phyloP scores from a whole-genome alignment of 2,329 filamentous ascomycete species.

The Trichoderma asperellum region DNA sequence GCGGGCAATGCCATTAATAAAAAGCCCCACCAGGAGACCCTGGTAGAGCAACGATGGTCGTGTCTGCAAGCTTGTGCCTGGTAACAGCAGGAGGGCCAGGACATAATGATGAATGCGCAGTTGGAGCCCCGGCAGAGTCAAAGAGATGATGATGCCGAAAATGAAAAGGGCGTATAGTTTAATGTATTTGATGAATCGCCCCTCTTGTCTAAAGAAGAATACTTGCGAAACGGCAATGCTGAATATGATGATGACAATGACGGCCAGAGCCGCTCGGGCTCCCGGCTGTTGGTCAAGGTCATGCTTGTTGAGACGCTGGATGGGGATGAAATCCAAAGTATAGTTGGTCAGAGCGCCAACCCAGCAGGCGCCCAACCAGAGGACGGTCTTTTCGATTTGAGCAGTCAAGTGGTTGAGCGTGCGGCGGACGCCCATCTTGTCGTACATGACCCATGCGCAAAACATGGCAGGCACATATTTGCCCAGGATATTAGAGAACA shows the following conservation, averaged over 20 bases:
- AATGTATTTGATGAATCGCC: slow-evolving; percentile 75
- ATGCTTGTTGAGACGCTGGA: slow-evolving; percentile 86
- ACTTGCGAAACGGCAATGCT: slow-evolving; percentile 74
- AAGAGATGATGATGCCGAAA: slow-evolving; percentile 67
- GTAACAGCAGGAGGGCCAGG: slow-evolving; percentile 80
- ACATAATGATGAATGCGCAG: slow-evolving; percentile 96
- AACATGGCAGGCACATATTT: slow-evolving; percentile 88
- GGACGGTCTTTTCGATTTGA: slow-evolving; percentile 84
- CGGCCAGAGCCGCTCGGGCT: slow-evolving; percentile 77
- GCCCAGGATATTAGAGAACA: slow-evolving; percentile 78
- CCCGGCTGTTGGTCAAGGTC: slow-evolving; percentile 89
- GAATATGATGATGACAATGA: slow-evolving; percentile 73
- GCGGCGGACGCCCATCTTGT: slow-evolving; percentile 76
- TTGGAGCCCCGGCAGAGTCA: slow-evolving; percentile 74
- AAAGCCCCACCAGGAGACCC: slow-evolving; percentile 85
- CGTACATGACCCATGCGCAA: slow-evolving; percentile 83
- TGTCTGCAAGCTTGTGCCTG: slow-evolving; percentile 87
- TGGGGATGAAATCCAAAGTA: slow-evolving; percentile 91
- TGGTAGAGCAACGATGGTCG: slow-evolving; percentile 84
- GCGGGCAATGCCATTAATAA: slow-evolving; percentile 89
- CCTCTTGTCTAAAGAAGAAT: slow-evolving; percentile 85
- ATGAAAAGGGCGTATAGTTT: slow-evolving; percentile 75
- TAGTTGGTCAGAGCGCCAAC: slow-evolving; percentile 92
- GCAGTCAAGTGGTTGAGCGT: slow-evolving; percentile 74
- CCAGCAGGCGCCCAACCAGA: slow-evolving; percentile 91